Evolutionary conservation across 1,284 basidiomycete genomes (phyloP).

Genomic region (Ganoderma resinaceum): DNA sequence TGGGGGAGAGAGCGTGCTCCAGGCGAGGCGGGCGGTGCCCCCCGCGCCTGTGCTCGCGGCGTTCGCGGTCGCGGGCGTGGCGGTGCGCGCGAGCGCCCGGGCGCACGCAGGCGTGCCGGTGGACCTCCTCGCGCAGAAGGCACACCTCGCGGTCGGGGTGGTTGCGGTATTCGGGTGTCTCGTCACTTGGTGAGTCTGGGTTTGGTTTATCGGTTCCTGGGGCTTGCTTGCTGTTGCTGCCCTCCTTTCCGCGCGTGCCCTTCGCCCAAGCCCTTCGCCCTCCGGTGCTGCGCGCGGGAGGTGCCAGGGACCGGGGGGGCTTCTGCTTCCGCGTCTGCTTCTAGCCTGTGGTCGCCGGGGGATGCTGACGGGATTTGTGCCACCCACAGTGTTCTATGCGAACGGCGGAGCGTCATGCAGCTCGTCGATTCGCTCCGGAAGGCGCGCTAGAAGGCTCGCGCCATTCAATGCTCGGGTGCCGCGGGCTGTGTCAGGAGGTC

Average conservation of each 20-base stretch:
- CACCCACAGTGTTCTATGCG: slow-evolving; percentile 18
- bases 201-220: not conserved
- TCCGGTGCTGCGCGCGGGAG: not conserved
- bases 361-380: slow-evolving; percentile 7
- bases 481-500: slow-evolving; percentile 2
- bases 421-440: slow-evolving; percentile 22
- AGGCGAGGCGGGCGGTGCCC: slow-evolving; percentile 36
- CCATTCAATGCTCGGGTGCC: not conserved
- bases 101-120: slow-evolving; percentile 28
- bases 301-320: not conserved
- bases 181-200: slow-evolving; percentile 39
- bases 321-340: not conserved
- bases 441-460: slow-evolving; percentile 13
- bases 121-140: slow-evolving; percentile 35
- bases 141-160: slow-evolving; percentile 40
- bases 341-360: not conserved
- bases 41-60: slow-evolving; percentile 36
- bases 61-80: slow-evolving; percentile 37
- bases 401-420: slow-evolving; percentile 24
- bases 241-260: not conserved
- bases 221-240: too few species aligned
- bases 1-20: slow-evolving; percentile 11
- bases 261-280: not conserved
- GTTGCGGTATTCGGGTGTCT: slow-evolving; percentile 37
- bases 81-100: slow-evolving; percentile 38